Conservation (phyloP, 2,329 filamentous ascomycete species). For the Penicillium griseofulvum region DNA sequence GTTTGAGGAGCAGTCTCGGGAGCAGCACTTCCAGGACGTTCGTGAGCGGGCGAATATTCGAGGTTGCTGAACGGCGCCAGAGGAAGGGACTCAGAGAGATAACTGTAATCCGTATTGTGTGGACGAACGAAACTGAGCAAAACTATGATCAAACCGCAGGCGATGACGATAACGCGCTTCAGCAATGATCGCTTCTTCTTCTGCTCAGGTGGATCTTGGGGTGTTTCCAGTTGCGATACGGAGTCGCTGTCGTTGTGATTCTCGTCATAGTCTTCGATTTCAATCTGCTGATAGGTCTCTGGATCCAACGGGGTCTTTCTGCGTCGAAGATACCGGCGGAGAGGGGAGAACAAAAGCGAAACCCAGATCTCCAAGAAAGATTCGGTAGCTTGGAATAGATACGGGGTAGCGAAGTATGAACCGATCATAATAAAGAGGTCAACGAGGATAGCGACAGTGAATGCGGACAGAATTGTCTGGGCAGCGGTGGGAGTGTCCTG, state of each 20-base stretch:
- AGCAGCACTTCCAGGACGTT: not conserved
- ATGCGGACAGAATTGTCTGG: conserved; percentile 15
- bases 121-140: conserved; percentile 16
- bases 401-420: conserved; percentile 15
- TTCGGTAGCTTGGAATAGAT: conserved; percentile 7
- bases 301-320: conserved; percentile 9
- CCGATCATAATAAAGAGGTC: conserved; percentile 5
- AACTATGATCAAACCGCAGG: conserved; percentile 1
- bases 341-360: conserved; percentile 2
- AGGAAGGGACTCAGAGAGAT: conserved; percentile 18
- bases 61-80: conserved; percentile 18
- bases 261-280: conserved; percentile 19
- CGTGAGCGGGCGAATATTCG: not conserved
- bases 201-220: not conserved
- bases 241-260: conserved; percentile 12
- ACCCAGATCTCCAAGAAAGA: conserved; percentile 11
- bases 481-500: conserved; percentile 7
- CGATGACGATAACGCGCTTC: conserved; percentile 8
- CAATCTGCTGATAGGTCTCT: conserved; percentile 18
- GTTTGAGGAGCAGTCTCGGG: not conserved
- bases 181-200: not conserved
- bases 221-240: conserved; percentile 4
- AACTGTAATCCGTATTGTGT: conserved; percentile 12
- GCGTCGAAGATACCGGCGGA: not conserved
- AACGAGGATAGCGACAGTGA: conserved; percentile 13